Percentiles rank a stretch among this genome's conserved stretches.
Conservation (phyloP, 163 green algal species). For the Prototheca cutis region DNA sequence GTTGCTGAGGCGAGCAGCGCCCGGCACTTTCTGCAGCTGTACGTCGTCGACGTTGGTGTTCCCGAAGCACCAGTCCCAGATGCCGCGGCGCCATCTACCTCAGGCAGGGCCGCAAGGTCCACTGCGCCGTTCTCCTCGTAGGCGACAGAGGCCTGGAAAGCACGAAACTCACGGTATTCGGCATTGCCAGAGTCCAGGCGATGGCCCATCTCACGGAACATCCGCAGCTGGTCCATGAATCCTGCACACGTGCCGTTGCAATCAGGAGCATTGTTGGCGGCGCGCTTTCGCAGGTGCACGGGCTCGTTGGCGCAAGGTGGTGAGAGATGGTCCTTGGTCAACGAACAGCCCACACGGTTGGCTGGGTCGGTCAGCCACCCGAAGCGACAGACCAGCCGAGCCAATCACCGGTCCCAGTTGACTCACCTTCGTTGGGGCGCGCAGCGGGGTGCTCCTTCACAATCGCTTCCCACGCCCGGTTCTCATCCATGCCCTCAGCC, state of each 20-base stretch:
- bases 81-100: neutral
- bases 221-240: slow-evolving; percentile 60
- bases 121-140: slow-evolving; percentile 16
- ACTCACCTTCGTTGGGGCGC: slow-evolving; percentile 59
- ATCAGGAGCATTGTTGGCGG: no score
- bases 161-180: slow-evolving; percentile 24
- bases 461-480: neutral
- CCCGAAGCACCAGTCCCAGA: neutral
- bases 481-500: neutral
- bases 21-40: slow-evolving; percentile 73
- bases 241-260: no score
- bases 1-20: slow-evolving; percentile 41
- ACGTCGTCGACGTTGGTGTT: slow-evolving; percentile 17
- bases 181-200: slow-evolving; percentile 16
- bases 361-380: neutral
- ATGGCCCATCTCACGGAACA: slow-evolving; percentile 47
- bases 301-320: no score
- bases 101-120: slow-evolving; percentile 4
- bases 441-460: slow-evolving; percentile 9
- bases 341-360: no score
- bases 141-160: slow-evolving; percentile 11
- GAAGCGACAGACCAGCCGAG: neutral
- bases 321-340: no score
- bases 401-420: no score
- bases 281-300: no score